Percentiles rank a stretch among this genome's conserved stretches.
phyloP scores from a whole-genome alignment of 768 basidiomycete genomes.

The Mycena alexandri region DNA sequence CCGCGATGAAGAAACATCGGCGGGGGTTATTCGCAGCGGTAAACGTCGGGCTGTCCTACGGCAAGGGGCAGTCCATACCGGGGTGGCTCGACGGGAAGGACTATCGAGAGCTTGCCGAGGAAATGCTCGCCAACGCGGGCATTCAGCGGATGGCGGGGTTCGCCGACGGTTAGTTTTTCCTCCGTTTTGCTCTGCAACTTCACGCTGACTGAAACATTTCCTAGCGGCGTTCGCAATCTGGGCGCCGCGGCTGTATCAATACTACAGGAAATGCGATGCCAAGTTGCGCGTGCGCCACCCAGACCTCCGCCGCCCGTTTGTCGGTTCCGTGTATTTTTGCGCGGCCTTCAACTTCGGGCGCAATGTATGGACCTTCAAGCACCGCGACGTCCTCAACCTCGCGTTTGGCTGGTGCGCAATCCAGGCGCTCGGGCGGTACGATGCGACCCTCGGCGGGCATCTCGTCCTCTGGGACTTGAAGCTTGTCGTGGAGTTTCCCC shows the following conservation, averaged over 20 bases:
- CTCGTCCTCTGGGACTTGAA: conserved; percentile 1
- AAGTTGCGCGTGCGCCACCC: neutral
- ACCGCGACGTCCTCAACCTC: neutral
- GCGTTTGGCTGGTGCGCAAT: neutral
- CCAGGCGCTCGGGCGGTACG: neutral
- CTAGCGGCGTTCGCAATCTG: neutral
- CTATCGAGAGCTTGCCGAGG: too few species aligned
- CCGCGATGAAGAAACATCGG: conserved; percentile 2
- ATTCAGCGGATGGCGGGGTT: too few species aligned
- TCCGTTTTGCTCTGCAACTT: neutral
- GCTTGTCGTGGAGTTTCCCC: neutral
- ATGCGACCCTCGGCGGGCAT: neutral
- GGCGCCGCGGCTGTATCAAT: neutral
- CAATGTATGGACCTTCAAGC: too few species aligned
- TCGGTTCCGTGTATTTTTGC: too few species aligned
- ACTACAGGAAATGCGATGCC: neutral
- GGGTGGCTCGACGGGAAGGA: too few species aligned
- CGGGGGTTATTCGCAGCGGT: conserved; percentile 10
- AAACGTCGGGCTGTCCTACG: too few species aligned
- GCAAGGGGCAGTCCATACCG: too few species aligned
- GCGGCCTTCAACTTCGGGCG: too few species aligned
- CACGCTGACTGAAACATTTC: too few species aligned
- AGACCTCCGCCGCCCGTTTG: too few species aligned
- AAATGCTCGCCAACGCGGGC: too few species aligned
- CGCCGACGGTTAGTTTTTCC: neutral